A percentile compares a stretch with the other conserved stretches of the same genome.
These are phyloP conservation scores for Boletus rubescentipes DNA, from an alignment of 768 basidiomycete genomes.

Conservation along the genomic window DNA sequence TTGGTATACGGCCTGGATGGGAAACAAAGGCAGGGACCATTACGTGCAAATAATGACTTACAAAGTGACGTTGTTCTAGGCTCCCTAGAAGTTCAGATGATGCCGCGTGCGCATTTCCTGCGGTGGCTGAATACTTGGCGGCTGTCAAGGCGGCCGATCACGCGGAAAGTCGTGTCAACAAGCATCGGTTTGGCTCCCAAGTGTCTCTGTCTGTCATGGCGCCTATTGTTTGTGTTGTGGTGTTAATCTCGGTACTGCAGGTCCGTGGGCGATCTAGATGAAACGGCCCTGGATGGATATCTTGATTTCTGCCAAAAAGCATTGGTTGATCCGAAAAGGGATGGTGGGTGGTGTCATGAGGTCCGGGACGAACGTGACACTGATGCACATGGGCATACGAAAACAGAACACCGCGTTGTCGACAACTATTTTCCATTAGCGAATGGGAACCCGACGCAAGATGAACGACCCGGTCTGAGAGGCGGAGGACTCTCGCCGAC, in stretches of 20 bases:
- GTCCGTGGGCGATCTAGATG: constrained; percentile 51
- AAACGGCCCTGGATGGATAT: constrained; percentile 58
- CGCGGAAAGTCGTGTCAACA: constrained; percentile 30
- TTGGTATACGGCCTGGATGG: constrained; percentile 86
- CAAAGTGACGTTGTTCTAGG: constrained; percentile 33
- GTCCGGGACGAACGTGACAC: constrained; percentile 12
- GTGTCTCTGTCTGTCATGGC: constrained; percentile 44
- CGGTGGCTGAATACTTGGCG: constrained; percentile 46
- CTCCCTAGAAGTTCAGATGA: constrained; percentile 48
- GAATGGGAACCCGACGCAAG: neutral
- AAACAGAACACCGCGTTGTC: constrained; percentile 34
- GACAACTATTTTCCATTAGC: constrained; percentile 44
- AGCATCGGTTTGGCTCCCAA: constrained; percentile 43
- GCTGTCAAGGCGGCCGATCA: constrained; percentile 40
- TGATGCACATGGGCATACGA: constrained; percentile 1
- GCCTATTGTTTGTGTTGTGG: constrained; percentile 5
- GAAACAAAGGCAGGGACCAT: constrained; percentile 45
- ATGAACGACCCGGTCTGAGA: neutral
- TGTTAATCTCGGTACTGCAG: constrained; percentile 35
- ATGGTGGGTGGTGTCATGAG: constrained; percentile 24
- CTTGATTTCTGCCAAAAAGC: constrained; percentile 62
- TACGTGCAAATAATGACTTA: constrained; percentile 2
- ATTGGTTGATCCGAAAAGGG: constrained; percentile 36
- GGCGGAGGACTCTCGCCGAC: constrained; percentile 13
- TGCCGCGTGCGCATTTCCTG: constrained; percentile 60